Conservation (phyloP, 805 yeast genomes). For the Teunomyces kruisii region DNA sequence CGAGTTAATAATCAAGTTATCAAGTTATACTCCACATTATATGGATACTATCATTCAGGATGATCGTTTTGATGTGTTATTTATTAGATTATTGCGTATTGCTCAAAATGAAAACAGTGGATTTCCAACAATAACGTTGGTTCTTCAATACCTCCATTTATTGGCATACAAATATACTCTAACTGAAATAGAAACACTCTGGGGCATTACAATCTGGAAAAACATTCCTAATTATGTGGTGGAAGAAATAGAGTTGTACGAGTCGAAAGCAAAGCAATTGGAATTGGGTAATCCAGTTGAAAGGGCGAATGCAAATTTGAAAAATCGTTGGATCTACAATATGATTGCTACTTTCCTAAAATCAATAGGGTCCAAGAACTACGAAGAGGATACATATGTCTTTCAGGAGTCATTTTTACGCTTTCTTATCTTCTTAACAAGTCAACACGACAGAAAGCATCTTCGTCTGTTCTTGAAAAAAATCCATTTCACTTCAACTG, state of each 20-base stretch:
- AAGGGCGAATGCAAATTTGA: slow-evolving; percentile 3
- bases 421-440: not conserved
- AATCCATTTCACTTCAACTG: not conserved
- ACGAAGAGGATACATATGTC: not conserved
- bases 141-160: not conserved
- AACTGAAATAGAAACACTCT: slow-evolving; percentile 13
- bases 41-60: slow-evolving; percentile 14
- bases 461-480: not conserved
- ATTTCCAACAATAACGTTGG: not conserved
- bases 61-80: slow-evolving; percentile 23
- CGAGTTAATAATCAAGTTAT: slow-evolving; percentile 25
- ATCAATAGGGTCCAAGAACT: not conserved
- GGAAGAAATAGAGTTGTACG: not conserved
- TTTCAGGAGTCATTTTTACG: not conserved
- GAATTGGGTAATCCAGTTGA: not conserved
- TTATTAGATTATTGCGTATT: slow-evolving; percentile 27
- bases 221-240: slow-evolving; percentile 11
- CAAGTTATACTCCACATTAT: not conserved
- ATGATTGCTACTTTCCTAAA: not conserved
- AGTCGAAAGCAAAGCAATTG: not conserved
- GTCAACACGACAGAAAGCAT: not conserved
- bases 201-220: slow-evolving; percentile 34
- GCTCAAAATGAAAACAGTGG: slow-evolving; percentile 8
- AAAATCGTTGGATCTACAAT: slow-evolving; percentile 7
- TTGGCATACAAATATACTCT: not conserved